phyloP scores from a whole-genome alignment of 1,284 basidiomycete species.

The Cutaneotrichosporon sp. region DNA sequence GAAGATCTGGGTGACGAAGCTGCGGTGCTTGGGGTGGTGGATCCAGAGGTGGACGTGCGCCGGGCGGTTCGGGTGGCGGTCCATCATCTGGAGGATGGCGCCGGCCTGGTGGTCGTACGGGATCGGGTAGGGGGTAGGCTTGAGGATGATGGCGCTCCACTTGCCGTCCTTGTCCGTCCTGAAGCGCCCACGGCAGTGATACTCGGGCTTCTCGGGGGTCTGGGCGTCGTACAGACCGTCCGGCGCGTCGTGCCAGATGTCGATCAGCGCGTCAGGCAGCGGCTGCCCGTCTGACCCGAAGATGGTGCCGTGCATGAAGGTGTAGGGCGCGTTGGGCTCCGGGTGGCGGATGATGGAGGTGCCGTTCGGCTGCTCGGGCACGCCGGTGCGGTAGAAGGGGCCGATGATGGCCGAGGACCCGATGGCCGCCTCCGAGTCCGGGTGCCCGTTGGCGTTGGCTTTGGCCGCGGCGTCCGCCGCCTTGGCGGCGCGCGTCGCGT shows the following conservation, averaged over 20 bases:
- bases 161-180: constrained; percentile 45
- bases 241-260: constrained; percentile 52
- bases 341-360: constrained; percentile 40
- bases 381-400: constrained; percentile 34
- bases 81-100: constrained; percentile 46
- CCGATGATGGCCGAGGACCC: constrained; percentile 49
- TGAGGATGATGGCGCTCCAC: constrained; percentile 44
- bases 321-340: constrained; percentile 39
- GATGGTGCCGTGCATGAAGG: constrained; percentile 43
- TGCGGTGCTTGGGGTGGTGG: constrained; percentile 36
- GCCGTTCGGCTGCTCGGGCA: constrained; percentile 43
- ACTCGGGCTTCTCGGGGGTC: constrained; percentile 48
- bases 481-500: constrained; percentile 23
- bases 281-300: constrained; percentile 46
- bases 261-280: constrained; percentile 45
- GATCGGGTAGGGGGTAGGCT: constrained; percentile 53
- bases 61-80: constrained; percentile 50
- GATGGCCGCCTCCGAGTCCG: background rate
- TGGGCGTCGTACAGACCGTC: constrained; percentile 55
- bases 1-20: constrained; percentile 48
- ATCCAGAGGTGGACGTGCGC: constrained; percentile 52
- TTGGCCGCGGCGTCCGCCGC: background rate
- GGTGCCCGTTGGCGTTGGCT: background rate
- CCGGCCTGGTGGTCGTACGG: constrained; percentile 52
- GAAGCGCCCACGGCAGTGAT: constrained; percentile 46